Evolutionary conservation across 2,329 filamentous ascomycete genomes (phyloP), one percentile per base, ranked within the genome.

Genomic region (Cryphonectria japonica): DNA sequence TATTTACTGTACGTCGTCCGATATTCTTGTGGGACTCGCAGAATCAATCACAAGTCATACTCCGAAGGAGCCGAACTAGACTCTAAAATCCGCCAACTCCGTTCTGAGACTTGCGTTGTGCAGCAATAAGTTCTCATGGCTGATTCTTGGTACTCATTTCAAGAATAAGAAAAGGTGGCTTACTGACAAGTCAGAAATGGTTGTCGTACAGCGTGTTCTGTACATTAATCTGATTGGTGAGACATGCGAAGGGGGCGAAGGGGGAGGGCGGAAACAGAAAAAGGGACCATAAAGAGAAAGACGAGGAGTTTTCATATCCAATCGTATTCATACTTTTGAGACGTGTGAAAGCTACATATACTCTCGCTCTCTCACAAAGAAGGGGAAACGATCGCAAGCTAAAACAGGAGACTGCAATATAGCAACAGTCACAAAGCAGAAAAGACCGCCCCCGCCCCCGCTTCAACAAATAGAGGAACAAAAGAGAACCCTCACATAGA

Each of bases 71-170:
- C 54, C 54, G 54, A 19, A 7, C 46, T 3, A 3, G 29, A 8
- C 16, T 57, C 29, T 59, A 59, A 59, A 59, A 19, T 1, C 54
- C 54, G 54, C 54, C 34, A 59, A 59, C 54, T 59, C 54, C 54
- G 54, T 8, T 14, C 26, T 8, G 16, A 59, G 6, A 34, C 32
- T 3, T 34, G 14, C 54, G 22, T 19, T 9, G 7, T n/a, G n/a
- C 8, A n/a, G n/a, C 52, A 29, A 13, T 57, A 16, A 8, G 43
- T 50, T 3, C 4, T 50, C 43, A 50, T 22, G 16, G 43, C 19
- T 50, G 6, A 50, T 22, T 50, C 43, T 5, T 50, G 14, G 13
- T 43, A 43, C 16, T 43, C 9, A 16, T 57, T 19, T 32, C 11
- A 11, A 39, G 32, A 22, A 62, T 5, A 19, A 3, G 13, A 37